Evolutionary conservation across 2,329 filamentous ascomycete genomes (phyloP), one percentile per base, ranked within the genome.

Genomic region (Sphaerostilbella broomeana): DNA sequence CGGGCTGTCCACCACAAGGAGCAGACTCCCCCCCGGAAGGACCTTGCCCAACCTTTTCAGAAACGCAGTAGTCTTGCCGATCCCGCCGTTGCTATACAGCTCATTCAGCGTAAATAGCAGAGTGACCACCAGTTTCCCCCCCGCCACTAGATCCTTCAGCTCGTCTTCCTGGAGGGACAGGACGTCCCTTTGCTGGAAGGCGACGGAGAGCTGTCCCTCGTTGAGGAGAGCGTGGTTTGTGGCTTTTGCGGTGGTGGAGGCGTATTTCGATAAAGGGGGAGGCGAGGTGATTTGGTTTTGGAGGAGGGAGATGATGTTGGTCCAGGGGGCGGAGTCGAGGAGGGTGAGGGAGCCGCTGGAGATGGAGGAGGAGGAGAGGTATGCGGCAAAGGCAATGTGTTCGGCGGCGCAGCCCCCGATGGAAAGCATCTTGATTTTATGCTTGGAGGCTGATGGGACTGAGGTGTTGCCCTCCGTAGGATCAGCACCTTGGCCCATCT

Each of bases 31-130:
- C 0, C 67, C 44, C 1, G 69, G 63, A 3, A 84, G 57, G 1
- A 64, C 49, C 2, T 74, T 66, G 0, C 84, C 86, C 13, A 95
- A 64, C 1, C 68, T 68, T 4, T 87, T 71, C 1, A 98, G 69
- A 48, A 97, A 81, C 4, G 69, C 68, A 0, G 90, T 94, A 0
- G 90, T 87, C 50, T 79, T 77, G 3, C 79, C 70, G 33, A 79
- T 68, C 17, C 88, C 77, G 1, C 81, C 86, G 0, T 77, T 70
- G 0, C 85, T 83, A 67, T 95, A 97, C 0, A 98, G 78, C 63
- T 98, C 92, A 60, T 97, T 97, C 32, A 97, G 74, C 0, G 90
- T 95, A 69, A 97, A 98, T 63, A 97, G 77, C 10, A 97, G 65
- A 0, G 89, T 95, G 11, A 94, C 68, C 1, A 95, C 63, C 4